Evolutionary conservation across 163 green algal genomes (phyloP), one percentile per base, ranked within the genome.

Genomic region (Chlamydomonas reinhardtii): DNA sequence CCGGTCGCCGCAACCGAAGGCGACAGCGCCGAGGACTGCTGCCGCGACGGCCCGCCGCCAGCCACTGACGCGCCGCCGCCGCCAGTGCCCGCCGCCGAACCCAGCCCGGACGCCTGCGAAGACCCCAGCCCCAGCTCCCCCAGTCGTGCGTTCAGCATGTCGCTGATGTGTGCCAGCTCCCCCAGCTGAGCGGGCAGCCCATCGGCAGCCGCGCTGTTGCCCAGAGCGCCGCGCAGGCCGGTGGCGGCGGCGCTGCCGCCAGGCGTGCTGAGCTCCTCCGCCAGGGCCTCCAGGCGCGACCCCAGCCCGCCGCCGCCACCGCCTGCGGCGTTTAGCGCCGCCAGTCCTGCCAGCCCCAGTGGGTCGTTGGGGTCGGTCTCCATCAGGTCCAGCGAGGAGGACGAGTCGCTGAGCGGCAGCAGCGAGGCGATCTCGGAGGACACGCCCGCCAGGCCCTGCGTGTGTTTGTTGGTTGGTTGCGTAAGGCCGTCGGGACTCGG

Each of bases 351-450:
- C 5, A 73, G 15, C 29, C 70, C 62, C 43, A 65, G 73, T 29
- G 43, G 73, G 37, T 39, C 43, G 39, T 35, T 35, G 22, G 35
- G 71, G 71, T 76, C 37, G 14, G 27, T 29, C 17, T 78, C 71
- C 24, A 59, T 19, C 0, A 65, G 12, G 69, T 39, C 79, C 31
- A 85, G 11, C 66, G 79, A 85, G 48, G 37, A 54, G 6, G 80
- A 65, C 65, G 84, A 80, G 66, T 35, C 20, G 66, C 75, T 85
- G 22, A 89, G 59, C 4, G 84, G 84, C 52, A 81, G 32, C 75
- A 85, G 66, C 6, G 84, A 83, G 74, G 84, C 66, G 37, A 89
- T 75, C 5, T 73, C 69, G 27, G 66, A 80, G 8, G 68, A 89
- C 35, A 80, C 65, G 37, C 31, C 62, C 34, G n/a, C 75, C 24